These are phyloP conservation scores for Neofusicoccum sp. DNA, from an alignment of 2,329 filamentous ascomycete species.

Conservation along the genomic window DNA sequence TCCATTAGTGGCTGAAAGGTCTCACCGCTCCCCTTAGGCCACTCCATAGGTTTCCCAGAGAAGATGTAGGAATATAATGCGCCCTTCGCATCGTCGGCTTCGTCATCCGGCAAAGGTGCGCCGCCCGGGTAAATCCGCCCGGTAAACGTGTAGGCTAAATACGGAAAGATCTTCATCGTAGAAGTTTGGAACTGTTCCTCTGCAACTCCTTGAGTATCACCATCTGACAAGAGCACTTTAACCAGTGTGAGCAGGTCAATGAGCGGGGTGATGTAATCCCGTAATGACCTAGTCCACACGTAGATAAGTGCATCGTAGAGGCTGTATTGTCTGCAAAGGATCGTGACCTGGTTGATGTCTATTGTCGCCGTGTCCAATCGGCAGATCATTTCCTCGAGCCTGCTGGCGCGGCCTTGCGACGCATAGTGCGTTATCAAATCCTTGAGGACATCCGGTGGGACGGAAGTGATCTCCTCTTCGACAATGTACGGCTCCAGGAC, in stretches of 20 bases:
- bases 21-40: conserved; percentile 66
- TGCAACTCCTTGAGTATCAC: conserved; percentile 54
- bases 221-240: conserved; percentile 55
- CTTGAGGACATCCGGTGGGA: conserved; percentile 84
- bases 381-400: conserved; percentile 91
- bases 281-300: conserved; percentile 89
- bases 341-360: conserved; percentile 90
- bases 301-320: conserved; percentile 95
- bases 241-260: conserved; percentile 73
- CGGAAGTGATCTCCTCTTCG: conserved; percentile 67
- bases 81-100: conserved; percentile 74
- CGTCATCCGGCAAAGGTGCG: conserved; percentile 67
- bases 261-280: conserved; percentile 87
- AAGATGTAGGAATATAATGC: conserved; percentile 94
- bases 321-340: conserved; percentile 84
- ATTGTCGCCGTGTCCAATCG: conserved; percentile 86
- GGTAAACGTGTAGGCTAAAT: conserved; percentile 87
- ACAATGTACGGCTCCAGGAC: conserved; percentile 87
- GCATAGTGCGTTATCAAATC: conserved; percentile 81
- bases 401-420: conserved; percentile 68
- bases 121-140: conserved; percentile 90
- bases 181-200: conserved; percentile 65
- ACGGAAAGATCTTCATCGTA: conserved; percentile 89
- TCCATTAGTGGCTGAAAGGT: conserved; percentile 54
- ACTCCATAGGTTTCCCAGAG: conserved; percentile 72